A percentile compares a stretch with the other conserved stretches of the same genome.
phyloP scores from a whole-genome alignment of 1,284 basidiomycete species.

The Ceratobasidium theobromae region DNA sequence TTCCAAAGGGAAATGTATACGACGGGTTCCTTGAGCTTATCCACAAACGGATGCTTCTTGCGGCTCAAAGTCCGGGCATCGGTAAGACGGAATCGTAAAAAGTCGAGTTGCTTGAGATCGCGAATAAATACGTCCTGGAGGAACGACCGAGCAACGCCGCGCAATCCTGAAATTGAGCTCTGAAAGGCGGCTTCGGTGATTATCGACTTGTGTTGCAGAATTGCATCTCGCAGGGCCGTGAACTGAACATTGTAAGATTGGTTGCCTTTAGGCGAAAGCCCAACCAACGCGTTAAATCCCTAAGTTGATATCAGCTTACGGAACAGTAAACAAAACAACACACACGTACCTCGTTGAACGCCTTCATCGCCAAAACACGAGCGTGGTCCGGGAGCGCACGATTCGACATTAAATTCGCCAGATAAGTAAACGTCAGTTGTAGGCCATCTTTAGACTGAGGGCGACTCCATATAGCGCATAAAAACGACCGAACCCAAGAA shows the following conservation, averaged over 20 bases:
- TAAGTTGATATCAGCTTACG: not conserved
- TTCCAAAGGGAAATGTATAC: slow-evolving; percentile 3
- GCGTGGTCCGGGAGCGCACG: not conserved
- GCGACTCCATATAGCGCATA: slow-evolving; percentile 56
- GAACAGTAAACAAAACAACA: not conserved
- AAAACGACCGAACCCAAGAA: slow-evolving; percentile 58
- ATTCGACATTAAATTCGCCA: slow-evolving; percentile 38
- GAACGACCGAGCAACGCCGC: not conserved
- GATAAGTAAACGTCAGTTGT: slow-evolving; percentile 56
- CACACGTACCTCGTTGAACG: not conserved
- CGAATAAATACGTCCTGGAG: not conserved
- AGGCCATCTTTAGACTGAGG: slow-evolving; percentile 64
- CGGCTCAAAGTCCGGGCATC: not conserved
- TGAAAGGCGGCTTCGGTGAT: slow-evolving; percentile 6
- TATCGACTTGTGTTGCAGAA: slow-evolving; percentile 4
- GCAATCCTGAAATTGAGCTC: not conserved
- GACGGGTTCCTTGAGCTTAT: slow-evolving; percentile 7
- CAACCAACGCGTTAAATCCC: not conserved
- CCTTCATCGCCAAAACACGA: not conserved
- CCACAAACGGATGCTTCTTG: not conserved
- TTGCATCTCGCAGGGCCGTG: not conserved
- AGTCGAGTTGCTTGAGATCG: not conserved
- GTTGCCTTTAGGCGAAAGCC: not conserved
- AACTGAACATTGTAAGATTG: not conserved
- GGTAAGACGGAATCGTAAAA: not conserved